These are phyloP conservation scores for Gillenia trifoliata DNA, from an alignment of 306 rosid species.

Conservation along the genomic window DNA sequence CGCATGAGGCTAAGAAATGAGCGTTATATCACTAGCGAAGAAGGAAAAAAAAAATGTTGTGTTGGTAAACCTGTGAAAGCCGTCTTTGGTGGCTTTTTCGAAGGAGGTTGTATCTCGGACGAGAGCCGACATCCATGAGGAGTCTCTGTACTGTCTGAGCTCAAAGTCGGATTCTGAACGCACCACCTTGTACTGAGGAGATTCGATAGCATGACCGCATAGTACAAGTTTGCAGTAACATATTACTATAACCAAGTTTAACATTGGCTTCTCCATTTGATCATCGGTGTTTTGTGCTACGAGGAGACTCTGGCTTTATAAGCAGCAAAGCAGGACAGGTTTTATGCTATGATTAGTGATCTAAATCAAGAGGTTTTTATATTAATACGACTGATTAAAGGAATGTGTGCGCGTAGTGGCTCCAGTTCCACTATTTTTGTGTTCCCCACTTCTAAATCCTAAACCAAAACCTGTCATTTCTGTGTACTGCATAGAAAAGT, in stretches of 20 bases:
- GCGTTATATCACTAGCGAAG: neutral
- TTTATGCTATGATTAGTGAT: neutral
- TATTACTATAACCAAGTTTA: constrained; percentile 13
- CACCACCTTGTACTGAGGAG: constrained; percentile 49
- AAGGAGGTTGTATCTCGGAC: constrained; percentile 46
- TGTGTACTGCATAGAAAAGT: neutral
- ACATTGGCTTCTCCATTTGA: constrained; percentile 27
- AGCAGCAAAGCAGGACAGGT: neutral
- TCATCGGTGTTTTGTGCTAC: neutral
- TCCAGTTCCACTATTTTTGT: constrained; percentile 22
- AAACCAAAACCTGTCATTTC: neutral
- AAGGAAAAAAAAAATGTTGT: neutral
- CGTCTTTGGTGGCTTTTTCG: constrained; percentile 48
- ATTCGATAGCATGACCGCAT: constrained; percentile 37
- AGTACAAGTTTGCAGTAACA: constrained; percentile 7
- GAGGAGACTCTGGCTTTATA: constrained; percentile 11
- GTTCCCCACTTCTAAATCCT: constrained; percentile 33
- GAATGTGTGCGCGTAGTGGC: neutral
- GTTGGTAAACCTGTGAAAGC: constrained; percentile 65
- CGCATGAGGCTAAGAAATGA: too few species aligned
- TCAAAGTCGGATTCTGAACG: constrained; percentile 55
- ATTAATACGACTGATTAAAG: neutral
- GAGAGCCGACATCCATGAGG: constrained; percentile 63
- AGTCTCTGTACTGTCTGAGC: constrained; percentile 59
- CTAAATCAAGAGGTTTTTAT: neutral